Conservation (phyloP, 768 basidiomycete species). For the Collybiopsis luxurians region DNA sequence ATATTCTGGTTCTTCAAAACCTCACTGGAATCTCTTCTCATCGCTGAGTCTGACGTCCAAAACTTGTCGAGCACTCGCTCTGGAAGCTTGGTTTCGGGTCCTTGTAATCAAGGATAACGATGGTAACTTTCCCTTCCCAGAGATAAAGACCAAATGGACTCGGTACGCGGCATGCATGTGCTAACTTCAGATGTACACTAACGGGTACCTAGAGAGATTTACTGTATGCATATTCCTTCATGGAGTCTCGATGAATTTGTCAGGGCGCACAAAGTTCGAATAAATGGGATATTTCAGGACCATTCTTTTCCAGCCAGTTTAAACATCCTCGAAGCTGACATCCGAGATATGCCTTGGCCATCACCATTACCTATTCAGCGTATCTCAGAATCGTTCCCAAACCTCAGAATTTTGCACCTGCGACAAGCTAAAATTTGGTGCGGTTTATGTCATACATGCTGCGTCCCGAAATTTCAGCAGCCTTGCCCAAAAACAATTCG, state of each 20-base stretch:
- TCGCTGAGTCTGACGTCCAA: not conserved
- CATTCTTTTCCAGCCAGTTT: not conserved
- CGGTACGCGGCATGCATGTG: not conserved
- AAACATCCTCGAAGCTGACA: not conserved
- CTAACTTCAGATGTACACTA: too few species aligned
- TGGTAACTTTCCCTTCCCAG: not conserved
- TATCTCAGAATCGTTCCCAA: not conserved
- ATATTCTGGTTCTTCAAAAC: not conserved
- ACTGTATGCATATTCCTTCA: not conserved
- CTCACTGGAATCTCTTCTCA: not conserved
- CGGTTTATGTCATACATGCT: slow-evolving; percentile 2
- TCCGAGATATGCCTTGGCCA: not conserved
- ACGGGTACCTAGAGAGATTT: slow-evolving; percentile 2
- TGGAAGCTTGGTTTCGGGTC: not conserved
- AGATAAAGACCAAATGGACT: slow-evolving; percentile 2
- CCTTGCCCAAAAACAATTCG: not conserved
- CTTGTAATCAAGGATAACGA: not conserved
- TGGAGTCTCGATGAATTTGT: not conserved
- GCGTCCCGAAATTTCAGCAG: not conserved
- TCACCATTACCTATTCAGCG: not conserved
- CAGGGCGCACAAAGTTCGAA: not conserved
- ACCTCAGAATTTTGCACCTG: not conserved
- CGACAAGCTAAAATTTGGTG: not conserved
- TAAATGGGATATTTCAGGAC: not conserved
- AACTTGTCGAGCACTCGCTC: not conserved